phyloP scores from a whole-genome alignment of 2,329 filamentous ascomycete genomes.

The Fusarium bulbicola region DNA sequence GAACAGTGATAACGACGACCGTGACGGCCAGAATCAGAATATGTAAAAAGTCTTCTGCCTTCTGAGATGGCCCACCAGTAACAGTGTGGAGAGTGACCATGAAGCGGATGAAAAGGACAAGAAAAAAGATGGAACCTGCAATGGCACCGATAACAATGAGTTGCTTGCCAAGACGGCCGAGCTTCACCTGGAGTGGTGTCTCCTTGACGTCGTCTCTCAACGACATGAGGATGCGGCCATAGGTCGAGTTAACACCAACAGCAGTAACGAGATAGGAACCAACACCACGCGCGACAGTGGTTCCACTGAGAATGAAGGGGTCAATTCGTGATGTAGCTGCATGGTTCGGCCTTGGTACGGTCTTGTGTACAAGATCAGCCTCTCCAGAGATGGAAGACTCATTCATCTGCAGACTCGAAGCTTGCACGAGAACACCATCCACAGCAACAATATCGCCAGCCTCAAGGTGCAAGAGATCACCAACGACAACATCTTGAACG shows the following conservation, averaged over 20 bases:
- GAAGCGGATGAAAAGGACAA: conserved; percentile 53
- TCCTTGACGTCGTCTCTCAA: conserved; percentile 79
- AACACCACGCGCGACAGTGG: conserved; percentile 79
- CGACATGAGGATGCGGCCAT: conserved; percentile 82
- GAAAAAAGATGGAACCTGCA: conserved; percentile 54
- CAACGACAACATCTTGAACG: conserved; percentile 76
- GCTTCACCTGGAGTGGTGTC: conserved; percentile 79
- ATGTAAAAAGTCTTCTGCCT: conserved; percentile 66
- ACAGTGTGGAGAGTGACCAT: conserved; percentile 45
- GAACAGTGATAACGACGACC: conserved; percentile 67
- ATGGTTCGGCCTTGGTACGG: conserved; percentile 64
- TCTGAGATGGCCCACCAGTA: conserved; percentile 56
- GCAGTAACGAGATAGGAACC: conserved; percentile 81
- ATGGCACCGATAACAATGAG: conserved; percentile 61
- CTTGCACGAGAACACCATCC: conserved; percentile 73
- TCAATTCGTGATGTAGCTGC: conserved; percentile 65
- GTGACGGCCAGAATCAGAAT: conserved; percentile 68
- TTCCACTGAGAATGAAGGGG: conserved; percentile 83
- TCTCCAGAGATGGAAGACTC: conserved; percentile 82
- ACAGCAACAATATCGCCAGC: conserved; percentile 77
- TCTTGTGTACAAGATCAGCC: conserved; percentile 77
- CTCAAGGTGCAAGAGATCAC: conserved; percentile 77
- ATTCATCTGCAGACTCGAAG: conserved; percentile 66
- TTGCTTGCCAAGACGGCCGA: conserved; percentile 80
- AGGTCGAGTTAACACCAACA: conserved; percentile 76